Base-by-base conservation (phyloP, 2,329 filamentous ascomycete species). In the Meredithiella fracta region DNA sequence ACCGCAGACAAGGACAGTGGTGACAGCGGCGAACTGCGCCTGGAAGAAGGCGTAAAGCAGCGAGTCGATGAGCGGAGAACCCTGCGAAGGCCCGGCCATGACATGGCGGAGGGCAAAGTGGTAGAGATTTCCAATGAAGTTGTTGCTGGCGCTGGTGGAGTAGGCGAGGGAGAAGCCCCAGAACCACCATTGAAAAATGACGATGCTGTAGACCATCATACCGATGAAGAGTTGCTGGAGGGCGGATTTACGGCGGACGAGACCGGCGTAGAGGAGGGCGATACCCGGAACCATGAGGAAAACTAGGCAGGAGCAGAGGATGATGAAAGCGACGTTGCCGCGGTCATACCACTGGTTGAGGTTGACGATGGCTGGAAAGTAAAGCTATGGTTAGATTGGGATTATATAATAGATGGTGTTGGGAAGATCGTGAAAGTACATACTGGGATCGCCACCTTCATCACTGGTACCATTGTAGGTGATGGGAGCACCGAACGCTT, bases 111-210 rank as follows among this genome's bases (percentile, higher is more conserved):
- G 76, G 60, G 89, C 92, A 64, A 97, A 95, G 69, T 94, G 86
- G 63, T 82, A 77, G 56, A 98, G 72, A 67, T 97, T 81, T 56
- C 92, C 92, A 65, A 98, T 97, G 72, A 86, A 97, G 54, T 86
- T 85, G 71, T 86, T 96, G 62, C 79, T 88, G 3, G 83, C 86
- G 14, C 80, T 81, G 47, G 78, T 75, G 65, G 86, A 92, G 71
- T 97, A 96, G 54, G 91, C 90, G 60, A 98, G 76, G 14, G 91
- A 95, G 70, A 95, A 98, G 38, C 92, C 92, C 91, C 92, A 97
- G 69, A 98, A 96, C 66, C 96, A 97, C 92, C 92, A 98, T 73
- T 98, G 92, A 74, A 98, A 96, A 57, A 86, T 85, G 67, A 96
- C 77, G 66, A 97, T 82, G 51, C 86, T 90, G 67, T 85, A 85